Conservation (phyloP, 805 yeast genomes). For the Saccharomyces jurei region DNA sequence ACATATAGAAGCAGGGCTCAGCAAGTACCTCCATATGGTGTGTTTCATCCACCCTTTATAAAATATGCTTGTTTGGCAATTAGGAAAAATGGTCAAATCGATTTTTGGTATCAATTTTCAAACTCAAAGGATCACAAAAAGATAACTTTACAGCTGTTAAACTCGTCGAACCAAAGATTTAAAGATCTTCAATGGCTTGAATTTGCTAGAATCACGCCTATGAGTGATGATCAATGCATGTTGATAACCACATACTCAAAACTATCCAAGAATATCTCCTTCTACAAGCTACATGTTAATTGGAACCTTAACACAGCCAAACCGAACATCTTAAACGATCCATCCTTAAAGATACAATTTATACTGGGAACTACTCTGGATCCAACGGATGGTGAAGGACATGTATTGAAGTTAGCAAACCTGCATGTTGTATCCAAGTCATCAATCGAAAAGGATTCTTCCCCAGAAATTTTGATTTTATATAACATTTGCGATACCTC, state of each 20-base stretch:
- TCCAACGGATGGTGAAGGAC: constrained; percentile 17
- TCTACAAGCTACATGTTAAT: constrained; percentile 25
- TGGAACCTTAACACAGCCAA: constrained; percentile 27
- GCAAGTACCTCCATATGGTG: constrained; percentile 29
- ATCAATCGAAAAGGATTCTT: constrained; percentile 20
- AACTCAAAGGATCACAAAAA: constrained; percentile 33
- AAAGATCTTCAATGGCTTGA: constrained; percentile 29
- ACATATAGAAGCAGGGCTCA: constrained; percentile 27
- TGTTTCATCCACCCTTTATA: constrained; percentile 32
- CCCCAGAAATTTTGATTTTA: constrained; percentile 25
- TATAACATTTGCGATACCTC: constrained; percentile 18
- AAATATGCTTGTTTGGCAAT: constrained; percentile 31
- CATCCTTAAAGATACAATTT: constrained; percentile 22
- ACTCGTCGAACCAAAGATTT: constrained; percentile 13
- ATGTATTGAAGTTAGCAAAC: constrained; percentile 15
- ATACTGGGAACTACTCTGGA: constrained; percentile 21
- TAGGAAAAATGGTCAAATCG: constrained; percentile 30
- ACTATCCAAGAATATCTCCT: constrained; percentile 17
- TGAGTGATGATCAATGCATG: constrained; percentile 27
- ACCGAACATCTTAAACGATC: constrained; percentile 24
- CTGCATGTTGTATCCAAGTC: constrained; percentile 24
- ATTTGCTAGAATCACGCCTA: constrained; percentile 27
- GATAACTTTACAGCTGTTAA: constrained; percentile 24
- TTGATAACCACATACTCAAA: constrained; percentile 25
- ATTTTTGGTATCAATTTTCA: constrained; percentile 33